Percentiles rank a stretch among this genome's conserved stretches.
phyloP scores from a whole-genome alignment of 225 moss, liverwort and hornwort species.

The Physcomitrium patens region DNA sequence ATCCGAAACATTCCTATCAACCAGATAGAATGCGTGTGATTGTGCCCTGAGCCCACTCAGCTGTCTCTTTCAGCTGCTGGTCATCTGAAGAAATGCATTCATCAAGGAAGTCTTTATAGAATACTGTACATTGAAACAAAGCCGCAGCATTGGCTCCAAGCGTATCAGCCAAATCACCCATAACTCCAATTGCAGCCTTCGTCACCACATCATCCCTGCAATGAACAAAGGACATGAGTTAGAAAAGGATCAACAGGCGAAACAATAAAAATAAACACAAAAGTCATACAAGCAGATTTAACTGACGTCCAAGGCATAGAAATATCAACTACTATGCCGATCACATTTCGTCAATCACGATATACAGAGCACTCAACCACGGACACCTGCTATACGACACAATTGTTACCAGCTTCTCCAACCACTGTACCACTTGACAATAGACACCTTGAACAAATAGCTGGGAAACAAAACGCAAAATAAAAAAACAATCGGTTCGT shows the following conservation, averaged over 20 bases:
- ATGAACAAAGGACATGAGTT: neutral
- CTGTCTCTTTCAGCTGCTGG: conserved; percentile 64
- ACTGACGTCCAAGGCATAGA: no score
- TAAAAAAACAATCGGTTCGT: no score
- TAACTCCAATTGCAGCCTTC: conserved; percentile 65
- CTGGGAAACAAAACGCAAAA: neutral
- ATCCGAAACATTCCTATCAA: conserved; percentile 37
- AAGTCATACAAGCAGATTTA: no score
- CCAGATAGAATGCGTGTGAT: conserved; percentile 52
- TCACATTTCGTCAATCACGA: no score
- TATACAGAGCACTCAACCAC: no score
- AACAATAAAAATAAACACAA: no score
- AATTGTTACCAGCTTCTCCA: no score
- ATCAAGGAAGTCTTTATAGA: conserved; percentile 59
- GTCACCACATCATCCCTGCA: conserved; percentile 65
- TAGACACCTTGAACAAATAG: no score
- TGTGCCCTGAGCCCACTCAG: conserved; percentile 65
- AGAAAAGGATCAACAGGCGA: neutral
- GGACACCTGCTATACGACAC: no score
- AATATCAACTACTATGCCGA: no score
- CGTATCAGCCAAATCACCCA: conserved; percentile 65
- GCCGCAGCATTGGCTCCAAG: conserved; percentile 59
- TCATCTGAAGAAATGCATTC: conserved; percentile 64
- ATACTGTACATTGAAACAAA: conserved; percentile 53
- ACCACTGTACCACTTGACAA: no score